Evolutionary conservation across 2,329 filamentous ascomycete species (phyloP), one percentile per base, ranked within the genome.

Genomic region (Cladosporium sp.): DNA sequence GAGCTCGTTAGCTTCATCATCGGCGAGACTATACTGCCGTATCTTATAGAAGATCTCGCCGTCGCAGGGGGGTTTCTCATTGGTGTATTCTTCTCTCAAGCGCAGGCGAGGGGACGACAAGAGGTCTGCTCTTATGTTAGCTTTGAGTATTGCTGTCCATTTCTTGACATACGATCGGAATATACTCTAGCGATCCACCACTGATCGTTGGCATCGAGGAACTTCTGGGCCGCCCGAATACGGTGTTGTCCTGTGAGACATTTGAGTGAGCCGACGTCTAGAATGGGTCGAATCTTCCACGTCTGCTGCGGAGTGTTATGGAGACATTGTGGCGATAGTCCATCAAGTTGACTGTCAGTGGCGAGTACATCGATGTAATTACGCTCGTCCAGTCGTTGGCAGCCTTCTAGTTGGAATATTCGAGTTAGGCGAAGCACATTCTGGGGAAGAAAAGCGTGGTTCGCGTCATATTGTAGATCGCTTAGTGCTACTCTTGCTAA

Each of bases 381-480:
- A 8, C 40, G 20, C 20, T 56, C 50, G 13, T 58, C 47, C 6
- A 32, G 22, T 11, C 52, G 43, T 30, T 54, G 38, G 47, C 54
- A 59, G 19, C 57, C 54, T 51, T 58, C 54, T n/a, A 55, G 19
- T 12, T 50, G n/a, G 36, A 56, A 59, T 18, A 59, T 47, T 27
- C 48, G 18, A 15, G 34, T 19, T 7, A 59, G 50, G 6, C 57
- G 54, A 13, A 18, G 22, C 15, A 59, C 56, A 36, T 59, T 59
- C 12, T 47, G 47, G n/a, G 48, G 38, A 13, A 24, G 47, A 7
- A 54, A 12, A n/a, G 24, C 15, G 22, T 22, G 27, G 8, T 19
- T 41, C 15, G 43, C 17, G 29, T 52, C 24, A 39, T 44, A 53
- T 19, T 34, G 48, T 3, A 58, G 45, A 30, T 42, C 32, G n/a